Evolutionary conservation across 305 asterid species (phyloP).

Genomic region (Galium porrigens): DNA sequence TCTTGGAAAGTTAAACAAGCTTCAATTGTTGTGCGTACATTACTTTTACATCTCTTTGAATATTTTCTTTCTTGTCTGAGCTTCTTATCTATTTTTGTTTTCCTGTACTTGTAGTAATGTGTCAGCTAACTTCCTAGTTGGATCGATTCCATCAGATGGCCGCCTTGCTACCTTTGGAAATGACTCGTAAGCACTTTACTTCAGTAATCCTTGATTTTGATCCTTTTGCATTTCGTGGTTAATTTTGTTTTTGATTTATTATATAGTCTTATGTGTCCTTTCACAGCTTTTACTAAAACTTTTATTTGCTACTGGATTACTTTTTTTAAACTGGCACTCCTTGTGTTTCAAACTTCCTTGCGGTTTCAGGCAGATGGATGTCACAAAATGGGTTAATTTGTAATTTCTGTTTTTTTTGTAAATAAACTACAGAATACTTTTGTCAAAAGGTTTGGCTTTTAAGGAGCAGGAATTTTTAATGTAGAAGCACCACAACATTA

Average conservation of each 20-base stretch:
- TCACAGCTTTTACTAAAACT: neutral
- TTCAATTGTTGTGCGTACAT: slow-evolving; percentile 55
- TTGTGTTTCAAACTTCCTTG: neutral
- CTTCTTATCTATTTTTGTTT: slow-evolving; percentile 17
- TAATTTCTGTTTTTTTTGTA: neutral
- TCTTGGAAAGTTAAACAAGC: slow-evolving; percentile 72
- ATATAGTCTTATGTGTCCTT: neutral
- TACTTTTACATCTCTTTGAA: slow-evolving; percentile 4
- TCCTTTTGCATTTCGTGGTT: neutral
- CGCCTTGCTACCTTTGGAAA: slow-evolving; percentile 52
- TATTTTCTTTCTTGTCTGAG: slow-evolving; percentile 14
- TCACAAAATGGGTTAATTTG: neutral
- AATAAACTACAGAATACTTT: neutral
- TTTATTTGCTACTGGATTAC: neutral
- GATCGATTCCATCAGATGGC: slow-evolving; percentile 77
- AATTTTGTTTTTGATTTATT: neutral
- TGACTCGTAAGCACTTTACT: slow-evolving; percentile 53
- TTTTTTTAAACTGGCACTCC: neutral
- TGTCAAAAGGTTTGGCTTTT: neutral
- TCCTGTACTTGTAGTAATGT: slow-evolving; percentile 56
- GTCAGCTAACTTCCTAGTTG: slow-evolving; percentile 80
- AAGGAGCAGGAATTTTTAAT: neutral
- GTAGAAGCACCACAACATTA: neutral
- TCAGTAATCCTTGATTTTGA: slow-evolving; percentile 3
- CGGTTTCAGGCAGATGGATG: neutral